These are phyloP conservation scores for Cytospora chrysosperma DNA, from an alignment of 2,329 filamentous ascomycete species.

Conservation along the genomic window DNA sequence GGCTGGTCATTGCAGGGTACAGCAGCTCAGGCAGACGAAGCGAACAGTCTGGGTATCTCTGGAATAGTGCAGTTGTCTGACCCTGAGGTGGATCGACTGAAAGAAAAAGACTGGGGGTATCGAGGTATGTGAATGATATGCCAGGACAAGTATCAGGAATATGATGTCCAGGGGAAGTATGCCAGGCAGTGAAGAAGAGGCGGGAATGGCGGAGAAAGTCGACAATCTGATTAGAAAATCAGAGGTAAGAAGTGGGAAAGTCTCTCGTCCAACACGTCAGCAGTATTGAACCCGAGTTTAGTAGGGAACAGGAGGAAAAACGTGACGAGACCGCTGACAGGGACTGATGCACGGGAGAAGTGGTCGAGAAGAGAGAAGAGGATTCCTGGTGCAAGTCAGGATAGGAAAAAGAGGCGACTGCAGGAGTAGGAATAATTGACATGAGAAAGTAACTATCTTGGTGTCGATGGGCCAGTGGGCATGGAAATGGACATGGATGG, in stretches of 20 bases:
- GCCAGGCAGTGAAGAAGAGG: neutral
- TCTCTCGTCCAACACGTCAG: constrained; percentile 13
- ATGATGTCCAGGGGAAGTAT: neutral
- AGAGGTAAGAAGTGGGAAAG: constrained; percentile 8
- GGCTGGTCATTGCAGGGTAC: constrained; percentile 15
- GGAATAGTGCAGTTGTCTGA: constrained; percentile 11
- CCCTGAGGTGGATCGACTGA: constrained; percentile 1
- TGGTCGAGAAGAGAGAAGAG: constrained; percentile 5
- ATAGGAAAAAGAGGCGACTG: constrained; percentile 11
- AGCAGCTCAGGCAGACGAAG: neutral
- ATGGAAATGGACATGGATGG: constrained; percentile 9
- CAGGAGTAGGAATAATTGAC: constrained; percentile 23
- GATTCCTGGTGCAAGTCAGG: constrained; percentile 11
- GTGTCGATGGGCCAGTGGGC: constrained; percentile 16
- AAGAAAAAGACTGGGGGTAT: constrained; percentile 7
- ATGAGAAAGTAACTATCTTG: constrained; percentile 24
- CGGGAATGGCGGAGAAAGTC: neutral
- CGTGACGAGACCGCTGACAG: constrained; percentile 17
- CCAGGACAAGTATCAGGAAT: constrained; percentile 6
- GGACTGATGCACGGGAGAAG: constrained; percentile 8
- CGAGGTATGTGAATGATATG: constrained; percentile 9
- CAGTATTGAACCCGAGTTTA: constrained; percentile 11
- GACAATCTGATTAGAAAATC: constrained; percentile 1
- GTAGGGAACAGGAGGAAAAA: constrained; percentile 4
- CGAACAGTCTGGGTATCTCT: constrained; percentile 19